Percentiles rank a stretch among this genome's conserved stretches.
These are phyloP conservation scores for Puccinia triticina DNA, from an alignment of 1,284 basidiomycete genomes.

Conservation along the genomic window DNA sequence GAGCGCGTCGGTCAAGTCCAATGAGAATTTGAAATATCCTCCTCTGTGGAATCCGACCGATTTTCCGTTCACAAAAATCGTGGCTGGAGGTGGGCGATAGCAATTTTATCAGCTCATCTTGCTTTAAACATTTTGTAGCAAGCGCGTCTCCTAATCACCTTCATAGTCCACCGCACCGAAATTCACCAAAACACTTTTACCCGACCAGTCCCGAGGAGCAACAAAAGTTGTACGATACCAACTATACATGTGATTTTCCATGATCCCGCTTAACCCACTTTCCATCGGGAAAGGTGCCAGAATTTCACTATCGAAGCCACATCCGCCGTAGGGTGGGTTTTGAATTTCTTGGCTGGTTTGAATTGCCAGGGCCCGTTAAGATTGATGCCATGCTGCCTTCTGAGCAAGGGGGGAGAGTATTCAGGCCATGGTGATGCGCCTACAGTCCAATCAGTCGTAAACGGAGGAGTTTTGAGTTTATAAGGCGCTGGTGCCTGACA, in stretches of 20 bases:
- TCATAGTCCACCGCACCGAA: constrained; percentile 50
- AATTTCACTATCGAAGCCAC: constrained; percentile 17
- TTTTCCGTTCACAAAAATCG: constrained; percentile 51
- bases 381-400: constrained; percentile 28
- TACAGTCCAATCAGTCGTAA: constrained; percentile 48
- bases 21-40: constrained; percentile 49
- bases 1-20: constrained; percentile 46
- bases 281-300: constrained; percentile 46
- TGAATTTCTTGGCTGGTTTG: constrained; percentile 39
- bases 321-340: constrained; percentile 34
- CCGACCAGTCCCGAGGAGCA: constrained; percentile 16
- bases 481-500: constrained; percentile 20
- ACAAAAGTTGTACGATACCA: constrained; percentile 46
- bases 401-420: constrained; percentile 37
- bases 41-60: constrained; percentile 51
- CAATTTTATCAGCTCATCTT: too few relatives aligned
- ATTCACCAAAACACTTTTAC: constrained; percentile 29
- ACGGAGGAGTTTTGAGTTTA: constrained; percentile 28
- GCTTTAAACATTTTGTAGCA: background rate
- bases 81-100: constrained; percentile 13
- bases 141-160: constrained; percentile 6
- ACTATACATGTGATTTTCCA: constrained; percentile 38
- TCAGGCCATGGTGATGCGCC: constrained; percentile 39
- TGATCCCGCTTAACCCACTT: constrained; percentile 46
- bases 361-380: constrained; percentile 50